A percentile compares a stretch with the other conserved stretches of the same genome.
phyloP scores from a whole-genome alignment of 2,329 filamentous ascomycete genomes.

The Scolecobasidium constrictum region DNA sequence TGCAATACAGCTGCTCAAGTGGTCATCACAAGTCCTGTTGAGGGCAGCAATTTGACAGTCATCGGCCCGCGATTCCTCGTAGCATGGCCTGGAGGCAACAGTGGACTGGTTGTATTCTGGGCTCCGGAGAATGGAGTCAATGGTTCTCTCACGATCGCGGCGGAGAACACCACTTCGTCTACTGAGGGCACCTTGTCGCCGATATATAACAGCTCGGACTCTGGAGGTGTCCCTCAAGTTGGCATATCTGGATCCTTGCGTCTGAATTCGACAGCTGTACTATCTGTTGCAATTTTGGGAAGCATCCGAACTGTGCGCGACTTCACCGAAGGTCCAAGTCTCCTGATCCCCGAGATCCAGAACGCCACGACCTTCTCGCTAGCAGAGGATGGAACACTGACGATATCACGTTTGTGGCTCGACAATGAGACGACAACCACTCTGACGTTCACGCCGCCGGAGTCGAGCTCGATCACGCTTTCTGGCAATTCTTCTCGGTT shows the following conservation, averaged over 20 bases:
- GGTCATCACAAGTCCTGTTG: conserved; percentile 47
- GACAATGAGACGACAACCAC: conserved; percentile 49
- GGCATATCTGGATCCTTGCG: conserved; percentile 43
- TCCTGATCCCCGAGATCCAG: conserved; percentile 42
- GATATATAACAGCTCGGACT: background rate
- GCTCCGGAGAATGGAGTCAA: conserved; percentile 42
- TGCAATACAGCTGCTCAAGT: conserved; percentile 49
- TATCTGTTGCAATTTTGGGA: conserved; percentile 41
- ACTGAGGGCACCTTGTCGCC: conserved; percentile 8
- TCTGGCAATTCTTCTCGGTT: conserved; percentile 31
- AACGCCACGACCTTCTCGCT: conserved; percentile 35
- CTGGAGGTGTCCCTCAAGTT: conserved; percentile 21
- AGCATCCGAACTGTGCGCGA: conserved; percentile 7
- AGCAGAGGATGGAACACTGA: conserved; percentile 21
- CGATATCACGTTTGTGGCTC: conserved; percentile 39
- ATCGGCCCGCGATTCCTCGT: conserved; percentile 48
- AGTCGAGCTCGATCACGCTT: conserved; percentile 19
- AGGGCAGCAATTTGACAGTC: conserved; percentile 41
- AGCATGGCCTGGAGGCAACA: conserved; percentile 57
- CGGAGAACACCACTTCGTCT: conserved; percentile 38
- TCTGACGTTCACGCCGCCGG: conserved; percentile 32
- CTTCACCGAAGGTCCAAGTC: conserved; percentile 8
- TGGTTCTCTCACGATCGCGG: conserved; percentile 40
- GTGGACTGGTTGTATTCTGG: conserved; percentile 48
- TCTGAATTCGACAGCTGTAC: conserved; percentile 46